These are phyloP conservation scores for Tothia fuscella DNA, from an alignment of 2,329 filamentous ascomycete genomes.

Conservation along the genomic window DNA sequence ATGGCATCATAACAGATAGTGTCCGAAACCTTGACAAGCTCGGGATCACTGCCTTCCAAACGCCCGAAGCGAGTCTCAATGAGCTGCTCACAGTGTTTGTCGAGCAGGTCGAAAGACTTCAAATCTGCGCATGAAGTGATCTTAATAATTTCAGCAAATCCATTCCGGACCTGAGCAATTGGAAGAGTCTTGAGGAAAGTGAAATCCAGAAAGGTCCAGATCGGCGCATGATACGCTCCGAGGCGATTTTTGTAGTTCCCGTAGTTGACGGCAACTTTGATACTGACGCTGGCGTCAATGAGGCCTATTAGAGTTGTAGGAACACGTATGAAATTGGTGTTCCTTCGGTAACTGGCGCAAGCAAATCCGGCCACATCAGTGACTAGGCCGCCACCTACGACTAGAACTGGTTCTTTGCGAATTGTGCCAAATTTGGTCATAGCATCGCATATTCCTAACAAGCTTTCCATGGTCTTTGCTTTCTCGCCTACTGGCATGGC, in stretches of 20 bases:
- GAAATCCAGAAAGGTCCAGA: constrained; percentile 63
- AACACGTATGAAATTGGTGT: constrained; percentile 62
- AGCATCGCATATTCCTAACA: constrained; percentile 57
- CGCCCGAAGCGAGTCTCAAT: constrained; percentile 55
- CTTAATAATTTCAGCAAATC: constrained; percentile 65
- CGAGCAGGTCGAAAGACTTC: constrained; percentile 53
- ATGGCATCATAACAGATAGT: constrained; percentile 58
- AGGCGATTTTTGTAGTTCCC: constrained; percentile 65
- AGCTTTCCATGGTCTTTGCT: constrained; percentile 59
- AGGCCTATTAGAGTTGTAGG: constrained; percentile 65
- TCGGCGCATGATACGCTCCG: constrained; percentile 60
- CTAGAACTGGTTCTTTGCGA: constrained; percentile 50
- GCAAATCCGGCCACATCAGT: constrained; percentile 66
- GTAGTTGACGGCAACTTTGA: constrained; percentile 70
- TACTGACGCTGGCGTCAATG: constrained; percentile 63
- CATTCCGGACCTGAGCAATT: constrained; percentile 56
- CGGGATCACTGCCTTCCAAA: constrained; percentile 40
- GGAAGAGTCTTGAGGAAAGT: constrained; percentile 58
- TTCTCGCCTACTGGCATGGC: constrained; percentile 66
- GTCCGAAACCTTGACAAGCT: constrained; percentile 51
- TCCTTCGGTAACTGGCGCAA: constrained; percentile 59
- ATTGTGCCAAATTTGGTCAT: constrained; percentile 32
- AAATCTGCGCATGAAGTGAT: constrained; percentile 60
- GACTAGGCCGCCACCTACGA: constrained; percentile 57
- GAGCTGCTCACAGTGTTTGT: constrained; percentile 56